These are phyloP conservation scores for Aspergillus ostianus DNA, from an alignment of 495 filamentous ascomycete genomes.

Conservation along the genomic window DNA sequence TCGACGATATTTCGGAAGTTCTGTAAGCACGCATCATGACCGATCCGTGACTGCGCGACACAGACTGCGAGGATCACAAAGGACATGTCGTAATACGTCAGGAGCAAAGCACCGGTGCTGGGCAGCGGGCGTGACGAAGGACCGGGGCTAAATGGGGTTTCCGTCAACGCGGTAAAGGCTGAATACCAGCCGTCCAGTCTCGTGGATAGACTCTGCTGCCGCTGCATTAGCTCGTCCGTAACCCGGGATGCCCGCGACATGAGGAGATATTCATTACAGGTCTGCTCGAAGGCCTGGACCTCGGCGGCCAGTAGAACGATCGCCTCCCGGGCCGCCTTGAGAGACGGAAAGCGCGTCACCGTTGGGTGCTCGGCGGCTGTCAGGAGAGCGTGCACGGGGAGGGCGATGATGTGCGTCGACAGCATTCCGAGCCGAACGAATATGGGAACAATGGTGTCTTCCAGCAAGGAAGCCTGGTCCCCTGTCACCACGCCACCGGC, in stretches of 20 bases:
- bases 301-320: constrained; percentile 27
- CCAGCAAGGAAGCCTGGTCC: constrained; percentile 21
- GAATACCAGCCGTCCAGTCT: constrained; percentile 24
- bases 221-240: constrained; percentile 8
- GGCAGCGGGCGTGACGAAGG: constrained; percentile 16
- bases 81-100: constrained; percentile 27
- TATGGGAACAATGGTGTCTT: constrained; percentile 38
- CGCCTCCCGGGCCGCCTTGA: constrained; percentile 33
- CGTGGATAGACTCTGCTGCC: constrained; percentile 12
- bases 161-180: constrained; percentile 23
- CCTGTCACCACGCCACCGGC: constrained; percentile 15
- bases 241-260: constrained; percentile 6
- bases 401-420: constrained; percentile 11
- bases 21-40: constrained; percentile 23
- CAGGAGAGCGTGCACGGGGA: constrained; percentile 16
- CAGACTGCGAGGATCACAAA: constrained; percentile 19
- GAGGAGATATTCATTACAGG: constrained; percentile 17
- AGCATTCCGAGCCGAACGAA: constrained; percentile 35
- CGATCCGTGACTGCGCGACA: constrained; percentile 15
- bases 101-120: constrained; percentile 23
- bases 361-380: constrained; percentile 2
- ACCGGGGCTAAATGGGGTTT: constrained; percentile 8
- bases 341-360: constrained; percentile 20
- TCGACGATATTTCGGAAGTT: constrained; percentile 29
- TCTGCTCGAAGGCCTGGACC: constrained; percentile 22